Evolutionary conservation across 306 rosid species (phyloP), one percentile per base, ranked within the genome.

Genomic region (Sindora glabra): DNA sequence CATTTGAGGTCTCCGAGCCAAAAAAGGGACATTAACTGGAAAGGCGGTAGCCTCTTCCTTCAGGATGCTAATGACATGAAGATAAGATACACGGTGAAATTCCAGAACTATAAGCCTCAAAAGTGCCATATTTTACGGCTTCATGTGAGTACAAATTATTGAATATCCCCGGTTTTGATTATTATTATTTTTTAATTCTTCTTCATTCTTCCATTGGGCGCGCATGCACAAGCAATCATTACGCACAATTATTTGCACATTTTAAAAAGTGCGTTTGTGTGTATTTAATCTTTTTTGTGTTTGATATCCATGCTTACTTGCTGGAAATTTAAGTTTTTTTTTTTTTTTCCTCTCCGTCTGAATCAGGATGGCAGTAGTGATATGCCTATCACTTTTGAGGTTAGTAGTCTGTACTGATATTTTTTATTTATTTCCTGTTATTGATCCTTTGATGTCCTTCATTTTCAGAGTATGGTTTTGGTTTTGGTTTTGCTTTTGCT

Each of bases 71-170:
- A 37, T 19, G 79, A 72, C 24, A 5, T 8, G 2, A 53, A 68
- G 63, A 50, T 81, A 0, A 56, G 23, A 46, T 10, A 47, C 1
- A 14, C 18, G 0, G 30, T 85, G 49, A 57, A 69, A 2, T 81
- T 85, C 34, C 50, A 48, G 22, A 62, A 44, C 3, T 81, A 59
- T 16, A 55, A 61, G 36, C 76, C 76, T 14, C 14, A 53, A 2
- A 66, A 70, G 45, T 76, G 81, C 41, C 83, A 85, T 45, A 70
- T 76, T 50, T 68, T 85, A 40, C 57, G 64, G 23, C 83, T 85
- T 71, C 77, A 64, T 32, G 92, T 85, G 34, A 81, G 87, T 74
- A 56, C 42, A 56, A 21, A 15, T 27, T 7, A 11, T 27, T 34
- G 32, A n/a, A 48, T 26, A 18, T 33, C 1, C 40, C 18, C 12